Evolutionary conservation across 164 flowering plant genomes (phyloP).

Genomic region (Pachysandra terminalis): DNA sequence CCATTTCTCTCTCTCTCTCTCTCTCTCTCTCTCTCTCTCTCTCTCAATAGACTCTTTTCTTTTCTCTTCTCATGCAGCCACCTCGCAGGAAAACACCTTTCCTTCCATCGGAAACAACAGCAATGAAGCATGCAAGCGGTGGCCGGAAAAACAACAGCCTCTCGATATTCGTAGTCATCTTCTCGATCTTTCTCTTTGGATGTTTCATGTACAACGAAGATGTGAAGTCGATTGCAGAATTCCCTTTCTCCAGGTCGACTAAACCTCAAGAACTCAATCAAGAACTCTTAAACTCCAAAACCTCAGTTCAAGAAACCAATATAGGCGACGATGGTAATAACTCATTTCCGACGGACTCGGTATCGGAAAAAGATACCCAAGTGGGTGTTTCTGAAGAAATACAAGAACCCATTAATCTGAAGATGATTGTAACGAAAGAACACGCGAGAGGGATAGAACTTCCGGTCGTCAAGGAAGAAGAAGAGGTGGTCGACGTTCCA

Average conservation of each 20-base stretch:
- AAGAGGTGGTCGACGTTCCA: constrained; percentile 49
- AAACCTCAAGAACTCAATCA: constrained; percentile 12
- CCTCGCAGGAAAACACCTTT: constrained; percentile 48
- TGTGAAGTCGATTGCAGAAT: constrained; percentile 85
- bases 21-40: background rate
- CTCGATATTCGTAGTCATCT: constrained; percentile 63
- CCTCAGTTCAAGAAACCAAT: constrained; percentile 18
- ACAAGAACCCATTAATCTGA: too few species aligned
- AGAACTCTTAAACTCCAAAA: background rate
- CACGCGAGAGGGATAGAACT: constrained; percentile 17
- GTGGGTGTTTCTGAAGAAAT: constrained; percentile 20
- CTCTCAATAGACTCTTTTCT: background rate
- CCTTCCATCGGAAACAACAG: constrained; percentile 23
- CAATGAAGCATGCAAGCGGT: constrained; percentile 52
- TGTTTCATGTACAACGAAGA: constrained; percentile 97
- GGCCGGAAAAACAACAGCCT: constrained; percentile 58
- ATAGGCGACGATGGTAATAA: background rate
- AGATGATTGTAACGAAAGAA: too few species aligned
- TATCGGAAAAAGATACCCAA: constrained; percentile 34
- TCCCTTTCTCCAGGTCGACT: constrained; percentile 66
- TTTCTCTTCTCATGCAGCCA: constrained; percentile 40
- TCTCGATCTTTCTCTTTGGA: constrained; percentile 71
- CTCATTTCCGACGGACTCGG: constrained; percentile 21
- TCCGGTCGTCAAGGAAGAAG: constrained; percentile 15
- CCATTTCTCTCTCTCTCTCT: constrained; percentile 3